phyloP scores from a whole-genome alignment of 192 early-diverging fungal species.

The Mortierella hygrophila region DNA sequence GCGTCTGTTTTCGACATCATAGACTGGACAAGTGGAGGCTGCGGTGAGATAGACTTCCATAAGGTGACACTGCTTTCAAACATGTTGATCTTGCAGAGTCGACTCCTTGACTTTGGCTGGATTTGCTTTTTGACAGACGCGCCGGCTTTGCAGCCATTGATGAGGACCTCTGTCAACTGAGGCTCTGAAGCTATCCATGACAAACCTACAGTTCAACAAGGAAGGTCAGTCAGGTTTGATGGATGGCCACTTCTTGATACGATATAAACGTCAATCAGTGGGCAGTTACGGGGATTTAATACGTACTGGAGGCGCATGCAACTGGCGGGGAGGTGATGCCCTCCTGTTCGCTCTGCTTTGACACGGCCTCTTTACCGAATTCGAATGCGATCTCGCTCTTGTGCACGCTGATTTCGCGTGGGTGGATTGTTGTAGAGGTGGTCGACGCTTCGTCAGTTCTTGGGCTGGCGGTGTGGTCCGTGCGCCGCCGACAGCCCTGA shows the following conservation, averaged over 20 bases:
- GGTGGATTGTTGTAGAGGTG: background rate
- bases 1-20: background rate
- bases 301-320: slow-evolving; percentile 39
- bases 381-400: slow-evolving; percentile 13
- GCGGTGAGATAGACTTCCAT: slow-evolving; percentile 9
- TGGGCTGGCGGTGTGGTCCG: background rate
- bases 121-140: slow-evolving; percentile 44
- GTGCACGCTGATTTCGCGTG: background rate
- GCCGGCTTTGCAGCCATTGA: slow-evolving; percentile 67
- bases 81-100: slow-evolving; percentile 47
- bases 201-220: slow-evolving; percentile 8
- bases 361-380: slow-evolving; percentile 18
- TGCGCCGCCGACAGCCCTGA: slow-evolving; percentile 10
- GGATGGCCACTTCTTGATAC: no score
- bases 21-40: slow-evolving; percentile 1
- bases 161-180: slow-evolving; percentile 57
- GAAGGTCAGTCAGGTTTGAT: background rate
- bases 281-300: background rate
- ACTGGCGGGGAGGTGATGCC: slow-evolving; percentile 6
- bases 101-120: slow-evolving; percentile 33
- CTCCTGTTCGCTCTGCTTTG: slow-evolving; percentile 4
- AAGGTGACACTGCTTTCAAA: slow-evolving; percentile 20
- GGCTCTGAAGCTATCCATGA: slow-evolving; percentile 41
- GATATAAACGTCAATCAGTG: no score
- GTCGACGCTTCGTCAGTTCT: background rate